Conservation (phyloP, 257 asterid species). For the Scutellaria barbata region DNA sequence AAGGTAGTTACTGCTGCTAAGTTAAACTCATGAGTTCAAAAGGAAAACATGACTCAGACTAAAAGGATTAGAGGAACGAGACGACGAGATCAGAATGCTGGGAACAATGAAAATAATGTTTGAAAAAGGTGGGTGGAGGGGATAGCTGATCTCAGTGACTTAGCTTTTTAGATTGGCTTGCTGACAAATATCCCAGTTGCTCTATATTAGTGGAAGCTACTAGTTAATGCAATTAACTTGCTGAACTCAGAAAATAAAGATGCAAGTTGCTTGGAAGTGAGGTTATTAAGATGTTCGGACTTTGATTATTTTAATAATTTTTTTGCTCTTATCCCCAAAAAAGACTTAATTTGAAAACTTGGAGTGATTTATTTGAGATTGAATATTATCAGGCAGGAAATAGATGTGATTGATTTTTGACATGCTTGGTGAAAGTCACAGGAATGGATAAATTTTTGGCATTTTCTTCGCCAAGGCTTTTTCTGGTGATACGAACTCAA, state of each 20-base stretch:
- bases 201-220: not conserved
- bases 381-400: not conserved
- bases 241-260: not conserved
- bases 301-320: not conserved
- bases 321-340: too few relatives aligned
- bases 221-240: not conserved
- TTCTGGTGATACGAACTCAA: not conserved
- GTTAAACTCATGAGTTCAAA: conserved; percentile 6
- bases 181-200: too few relatives aligned
- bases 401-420: conserved; percentile 22
- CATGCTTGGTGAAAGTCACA: conserved; percentile 13
- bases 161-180: too few relatives aligned
- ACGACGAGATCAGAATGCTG: conserved; percentile 19
- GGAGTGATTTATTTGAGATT: conserved; percentile 13
- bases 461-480: not conserved
- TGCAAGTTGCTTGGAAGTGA: conserved; percentile 1
- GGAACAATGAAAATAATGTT: conserved; percentile 11
- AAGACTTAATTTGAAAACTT: not conserved
- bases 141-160: too few relatives aligned
- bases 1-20: conserved; percentile 2
- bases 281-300: conserved; percentile 15
- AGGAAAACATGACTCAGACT: not conserved
- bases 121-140: not conserved
- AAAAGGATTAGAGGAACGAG: not conserved
- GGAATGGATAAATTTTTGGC: conserved; percentile 10